Evolutionary conservation across 2,329 filamentous ascomycete species (phyloP).

Genomic region (Cladophialophora yegresii): DNA sequence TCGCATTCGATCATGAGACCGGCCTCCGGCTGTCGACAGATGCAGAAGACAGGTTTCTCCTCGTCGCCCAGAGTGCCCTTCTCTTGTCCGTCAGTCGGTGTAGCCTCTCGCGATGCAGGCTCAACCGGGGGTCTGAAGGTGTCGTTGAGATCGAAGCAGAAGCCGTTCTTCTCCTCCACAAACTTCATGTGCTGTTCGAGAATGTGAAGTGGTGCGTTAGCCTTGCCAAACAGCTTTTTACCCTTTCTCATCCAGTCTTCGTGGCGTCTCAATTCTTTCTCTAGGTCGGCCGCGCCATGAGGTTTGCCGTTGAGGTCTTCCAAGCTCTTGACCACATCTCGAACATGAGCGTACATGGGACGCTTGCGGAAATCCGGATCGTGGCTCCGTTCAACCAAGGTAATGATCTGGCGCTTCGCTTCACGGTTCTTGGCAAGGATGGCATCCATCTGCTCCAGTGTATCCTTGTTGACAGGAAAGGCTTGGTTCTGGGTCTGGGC

Average conservation of each 20-base stretch:
- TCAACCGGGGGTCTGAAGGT: constrained; percentile 88
- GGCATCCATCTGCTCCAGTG: constrained; percentile 78
- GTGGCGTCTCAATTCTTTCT: constrained; percentile 90
- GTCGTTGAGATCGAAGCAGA: constrained; percentile 89
- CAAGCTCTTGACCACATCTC: constrained; percentile 81
- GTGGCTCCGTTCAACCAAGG: constrained; percentile 75
- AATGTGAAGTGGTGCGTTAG: constrained; percentile 94
- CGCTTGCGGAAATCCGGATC: constrained; percentile 74
- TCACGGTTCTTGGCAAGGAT: constrained; percentile 96
- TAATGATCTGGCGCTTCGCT: constrained; percentile 82
- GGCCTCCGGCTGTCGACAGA: constrained; percentile 87
- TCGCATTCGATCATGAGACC: constrained; percentile 99
- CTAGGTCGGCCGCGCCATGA: constrained; percentile 83
- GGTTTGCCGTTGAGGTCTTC: constrained; percentile 92
- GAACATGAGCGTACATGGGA: constrained; percentile 86
- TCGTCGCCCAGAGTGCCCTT: constrained; percentile 55
- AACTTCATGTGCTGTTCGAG: constrained; percentile 92
- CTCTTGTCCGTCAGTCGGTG: constrained; percentile 58
- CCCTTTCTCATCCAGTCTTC: constrained; percentile 99
- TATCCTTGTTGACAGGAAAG: constrained; percentile 80
- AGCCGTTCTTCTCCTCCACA: constrained; percentile 82
- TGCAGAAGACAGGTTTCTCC: constrained; percentile 86
- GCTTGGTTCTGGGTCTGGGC: constrained; percentile 65
- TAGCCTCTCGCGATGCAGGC: constrained; percentile 81
- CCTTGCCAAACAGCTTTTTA: constrained; percentile 97